Conservation (phyloP, 805 yeast genomes). For the Cyberlindnera galapagoensis region DNA sequence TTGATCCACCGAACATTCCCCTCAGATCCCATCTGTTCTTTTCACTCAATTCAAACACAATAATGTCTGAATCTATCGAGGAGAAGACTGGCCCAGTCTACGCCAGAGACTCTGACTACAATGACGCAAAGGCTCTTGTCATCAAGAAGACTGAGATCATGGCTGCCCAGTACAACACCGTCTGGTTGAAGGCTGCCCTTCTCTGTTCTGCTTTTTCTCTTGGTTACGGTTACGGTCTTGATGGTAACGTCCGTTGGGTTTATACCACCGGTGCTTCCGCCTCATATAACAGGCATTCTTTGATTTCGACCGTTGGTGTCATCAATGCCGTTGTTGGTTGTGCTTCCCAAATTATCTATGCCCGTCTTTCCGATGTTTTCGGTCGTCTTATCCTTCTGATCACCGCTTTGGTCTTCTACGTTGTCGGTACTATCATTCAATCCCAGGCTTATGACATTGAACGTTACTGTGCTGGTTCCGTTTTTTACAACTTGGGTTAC, state of each 20-base stretch:
- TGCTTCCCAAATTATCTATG: slow-evolving; percentile 58
- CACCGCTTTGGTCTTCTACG: slow-evolving; percentile 46
- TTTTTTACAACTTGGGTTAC: slow-evolving; percentile 48
- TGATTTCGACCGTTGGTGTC: slow-evolving; percentile 52
- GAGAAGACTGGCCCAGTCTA: too few relatives aligned
- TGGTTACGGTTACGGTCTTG: slow-evolving; percentile 51
- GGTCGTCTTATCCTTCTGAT: slow-evolving; percentile 53
- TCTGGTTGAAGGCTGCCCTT: slow-evolving; percentile 29
- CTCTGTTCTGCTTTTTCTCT: slow-evolving; percentile 41
- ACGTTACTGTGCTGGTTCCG: slow-evolving; percentile 59
- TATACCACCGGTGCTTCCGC: slow-evolving; percentile 52
- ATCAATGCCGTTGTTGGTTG: slow-evolving; percentile 57
- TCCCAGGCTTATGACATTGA: slow-evolving; percentile 53
- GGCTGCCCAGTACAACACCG: slow-evolving; percentile 35
- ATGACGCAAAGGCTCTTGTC: slow-evolving; percentile 32
- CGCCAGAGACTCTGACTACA: slow-evolving; percentile 6
- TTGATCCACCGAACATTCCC: too few relatives aligned
- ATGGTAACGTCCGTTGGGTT: slow-evolving; percentile 40
- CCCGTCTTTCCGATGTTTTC: slow-evolving; percentile 59
- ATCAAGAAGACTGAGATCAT: slow-evolving; percentile 44
- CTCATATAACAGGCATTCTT: slow-evolving; percentile 47
- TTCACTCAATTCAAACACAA: too few relatives aligned
- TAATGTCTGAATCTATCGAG: too few relatives aligned
- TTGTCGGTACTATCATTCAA: slow-evolving; percentile 57
- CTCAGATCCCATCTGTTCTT: too few relatives aligned